These are phyloP conservation scores for Termitomyces sp. DNA, from an alignment of 768 basidiomycete species.

Conservation along the genomic window DNA sequence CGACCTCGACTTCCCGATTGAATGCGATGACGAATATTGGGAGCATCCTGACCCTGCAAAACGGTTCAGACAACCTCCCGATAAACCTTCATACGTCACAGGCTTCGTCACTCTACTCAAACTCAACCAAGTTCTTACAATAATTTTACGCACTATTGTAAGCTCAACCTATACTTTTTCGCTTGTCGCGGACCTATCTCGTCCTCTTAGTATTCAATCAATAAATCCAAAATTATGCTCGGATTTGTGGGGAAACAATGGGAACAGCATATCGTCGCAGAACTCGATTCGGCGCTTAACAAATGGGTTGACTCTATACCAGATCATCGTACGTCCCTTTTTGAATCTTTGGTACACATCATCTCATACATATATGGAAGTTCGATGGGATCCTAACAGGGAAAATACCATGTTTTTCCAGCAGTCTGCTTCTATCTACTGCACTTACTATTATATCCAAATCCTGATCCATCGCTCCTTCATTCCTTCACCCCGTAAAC, in stretches of 20 bases:
- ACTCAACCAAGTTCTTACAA: conserved; percentile 59
- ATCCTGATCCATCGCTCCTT: conserved; percentile 78
- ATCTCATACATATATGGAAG: conserved; percentile 17
- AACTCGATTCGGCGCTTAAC: conserved; percentile 67
- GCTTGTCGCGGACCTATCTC: conserved; percentile 32
- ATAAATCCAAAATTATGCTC: conserved; percentile 60
- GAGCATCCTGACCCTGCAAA: conserved; percentile 48
- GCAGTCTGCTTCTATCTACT: conserved; percentile 56
- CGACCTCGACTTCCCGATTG: conserved; percentile 62
- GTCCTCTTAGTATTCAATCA: conserved; percentile 90
- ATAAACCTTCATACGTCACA: conserved; percentile 50
- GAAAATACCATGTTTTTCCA: conserved; percentile 42
- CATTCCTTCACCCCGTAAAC: conserved; percentile 53
- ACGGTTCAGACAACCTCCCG: conserved; percentile 66
- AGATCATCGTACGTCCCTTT: conserved; percentile 38
- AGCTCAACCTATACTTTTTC: conserved; percentile 15
- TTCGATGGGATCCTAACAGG: conserved; percentile 49
- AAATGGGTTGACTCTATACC: conserved; percentile 67
- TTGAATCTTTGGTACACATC: background rate
- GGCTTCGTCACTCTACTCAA: conserved; percentile 53
- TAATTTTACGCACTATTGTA: conserved; percentile 60
- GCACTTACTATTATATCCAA: conserved; percentile 50
- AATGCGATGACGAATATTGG: conserved; percentile 77
- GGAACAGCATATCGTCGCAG: conserved; percentile 66
- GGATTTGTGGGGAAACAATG: conserved; percentile 58